These are phyloP conservation scores for Calonectria pseudoturangicola DNA, from an alignment of 2,329 filamentous ascomycete species.

Conservation along the genomic window DNA sequence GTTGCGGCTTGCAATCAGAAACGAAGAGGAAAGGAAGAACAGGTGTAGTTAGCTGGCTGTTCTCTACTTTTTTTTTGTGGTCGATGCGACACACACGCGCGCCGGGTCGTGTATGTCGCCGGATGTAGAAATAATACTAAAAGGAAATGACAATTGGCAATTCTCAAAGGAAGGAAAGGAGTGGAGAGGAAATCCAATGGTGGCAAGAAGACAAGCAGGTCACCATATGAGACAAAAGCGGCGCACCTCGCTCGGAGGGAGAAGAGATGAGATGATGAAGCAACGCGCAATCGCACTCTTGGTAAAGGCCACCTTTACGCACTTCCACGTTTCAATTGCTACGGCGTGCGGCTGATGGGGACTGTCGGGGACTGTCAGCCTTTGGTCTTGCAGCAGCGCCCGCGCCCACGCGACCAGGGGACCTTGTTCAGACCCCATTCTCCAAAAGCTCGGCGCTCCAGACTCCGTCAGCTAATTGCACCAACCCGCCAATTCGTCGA, in stretches of 20 bases:
- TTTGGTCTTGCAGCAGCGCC: constrained; percentile 26
- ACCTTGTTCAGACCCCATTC: constrained; percentile 14
- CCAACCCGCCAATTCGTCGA: background rate
- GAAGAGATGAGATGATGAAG: constrained; percentile 25
- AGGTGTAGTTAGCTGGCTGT: constrained; percentile 25
- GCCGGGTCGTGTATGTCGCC: constrained; percentile 30
- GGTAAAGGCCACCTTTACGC: constrained; percentile 46
- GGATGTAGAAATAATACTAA: constrained; percentile 10
- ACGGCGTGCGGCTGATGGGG: constrained; percentile 36
- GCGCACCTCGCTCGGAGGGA: constrained; percentile 17
- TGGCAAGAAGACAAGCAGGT: constrained; percentile 24
- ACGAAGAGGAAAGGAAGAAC: background rate
- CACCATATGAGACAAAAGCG: constrained; percentile 39
- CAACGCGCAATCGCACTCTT: constrained; percentile 24
- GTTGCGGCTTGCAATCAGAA: constrained; percentile 29
- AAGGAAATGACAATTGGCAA: constrained; percentile 19
- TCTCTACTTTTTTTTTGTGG: constrained; percentile 22
- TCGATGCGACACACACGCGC: constrained; percentile 36
- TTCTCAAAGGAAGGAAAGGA: constrained; percentile 23
- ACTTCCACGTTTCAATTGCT: constrained; percentile 40
- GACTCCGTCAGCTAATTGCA: constrained; percentile 27
- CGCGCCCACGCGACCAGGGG: constrained; percentile 20
- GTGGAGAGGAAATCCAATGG: constrained; percentile 33
- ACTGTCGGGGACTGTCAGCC: constrained; percentile 24
- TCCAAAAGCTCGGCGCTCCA: constrained; percentile 11